Evolutionary conservation across 169 alveolate genomes (phyloP).

Genomic region (Plasmodium vinckei): DNA sequence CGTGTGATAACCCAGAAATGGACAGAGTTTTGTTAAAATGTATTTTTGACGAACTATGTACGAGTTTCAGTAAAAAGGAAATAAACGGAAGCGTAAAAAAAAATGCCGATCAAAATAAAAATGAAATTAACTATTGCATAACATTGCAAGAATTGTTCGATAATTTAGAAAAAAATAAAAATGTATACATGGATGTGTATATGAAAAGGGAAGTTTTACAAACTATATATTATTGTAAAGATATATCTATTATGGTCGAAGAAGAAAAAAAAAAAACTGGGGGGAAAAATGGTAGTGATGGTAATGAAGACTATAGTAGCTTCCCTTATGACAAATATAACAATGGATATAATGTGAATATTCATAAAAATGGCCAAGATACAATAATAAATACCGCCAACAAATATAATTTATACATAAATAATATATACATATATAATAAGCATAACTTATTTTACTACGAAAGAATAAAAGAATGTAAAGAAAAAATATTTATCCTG

Average conservation of each 20-base stretch:
- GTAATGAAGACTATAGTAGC: not conserved
- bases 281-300: slow-evolving; percentile 30
- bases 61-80: slow-evolving; percentile 50
- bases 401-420: slow-evolving; percentile 29
- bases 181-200: slow-evolving; percentile 55
- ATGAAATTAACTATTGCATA: slow-evolving; percentile 30
- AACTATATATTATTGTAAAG: slow-evolving; percentile 38
- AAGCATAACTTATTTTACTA: slow-evolving; percentile 68
- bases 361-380: slow-evolving; percentile 1
- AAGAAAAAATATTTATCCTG: slow-evolving; percentile 66
- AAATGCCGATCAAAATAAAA: slow-evolving; percentile 23
- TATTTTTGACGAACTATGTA: slow-evolving; percentile 57
- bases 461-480: slow-evolving; percentile 67
- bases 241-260: slow-evolving; percentile 28
- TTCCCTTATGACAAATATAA: slow-evolving; percentile 27
- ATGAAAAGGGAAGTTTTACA: slow-evolving; percentile 64
- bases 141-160: slow-evolving; percentile 62
- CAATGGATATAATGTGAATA: slow-evolving; percentile 8
- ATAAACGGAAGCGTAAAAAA: slow-evolving; percentile 9
- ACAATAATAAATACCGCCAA: slow-evolving; percentile 14
- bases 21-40: slow-evolving; percentile 32
- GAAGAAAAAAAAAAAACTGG: not conserved
- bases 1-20: slow-evolving; percentile 13
- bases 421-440: slow-evolving; percentile 66
- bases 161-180: slow-evolving; percentile 46